Base-by-base conservation (phyloP, 1,284 basidiomycete genomes). In the Fomitopsis betulina region DNA sequence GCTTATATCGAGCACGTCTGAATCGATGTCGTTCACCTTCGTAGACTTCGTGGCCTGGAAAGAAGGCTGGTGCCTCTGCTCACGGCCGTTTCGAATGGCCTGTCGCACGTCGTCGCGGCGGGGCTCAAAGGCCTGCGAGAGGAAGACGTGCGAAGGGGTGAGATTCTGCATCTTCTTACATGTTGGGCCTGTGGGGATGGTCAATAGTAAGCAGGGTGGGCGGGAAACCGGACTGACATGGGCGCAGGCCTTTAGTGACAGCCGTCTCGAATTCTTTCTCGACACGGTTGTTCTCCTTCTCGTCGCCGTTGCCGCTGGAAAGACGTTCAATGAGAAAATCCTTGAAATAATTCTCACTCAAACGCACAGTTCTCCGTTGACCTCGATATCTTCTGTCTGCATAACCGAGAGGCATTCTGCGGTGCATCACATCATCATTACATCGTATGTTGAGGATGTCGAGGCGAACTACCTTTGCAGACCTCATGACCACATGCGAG, bases 401-500 rank as follows among this genome's bases (percentile, higher is more conserved):
- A 85, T 65, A 43, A 82, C 79, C 15, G 80, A 68, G 27, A 79
- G 65, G 63, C 85, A 86, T 52, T 86, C 84, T 83, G 43, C 5
- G n/a, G 21, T 7, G 13, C 8, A 8, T 19, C 35, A 54, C 54
- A 45, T 21, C 12, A 9, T 19, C 2, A 10, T 19, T 38, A 19
- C 52, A n/a, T 35, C n/a, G 39, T 13, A 51, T 6, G 21, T 32
- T 37, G 23, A 32, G 2, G 10, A 21, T 9, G 15, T 2, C 17
- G 33, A 30, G 13, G 30, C 7, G n/a, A 37, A 32, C 1, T 51
- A 84, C 84, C 83, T 43, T 75, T 76, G 62, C 85, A 87, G 7
- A 86, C 75, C 61, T 86, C 82, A 60, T 89, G 84, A 2, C 82
- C 79, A 59, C 86, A 87, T 0, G 70, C 68, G 12, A 87, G 71